phyloP scores from a whole-genome alignment of 176 grass and related monocot genomes.

The Eleusine indica region DNA sequence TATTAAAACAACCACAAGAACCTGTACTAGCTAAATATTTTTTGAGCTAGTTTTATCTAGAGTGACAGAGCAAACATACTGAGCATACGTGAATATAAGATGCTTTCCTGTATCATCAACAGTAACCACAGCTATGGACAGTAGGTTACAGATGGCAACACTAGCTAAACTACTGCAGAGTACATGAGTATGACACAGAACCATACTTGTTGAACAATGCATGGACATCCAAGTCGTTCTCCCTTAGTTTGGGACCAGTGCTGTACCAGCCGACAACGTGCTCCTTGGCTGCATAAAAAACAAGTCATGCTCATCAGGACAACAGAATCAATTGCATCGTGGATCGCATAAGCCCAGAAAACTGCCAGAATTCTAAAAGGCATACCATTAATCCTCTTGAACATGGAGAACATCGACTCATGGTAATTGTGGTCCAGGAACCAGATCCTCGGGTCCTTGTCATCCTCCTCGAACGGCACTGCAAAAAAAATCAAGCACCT shows the following conservation, averaged over 20 bases:
- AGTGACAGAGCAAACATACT: neutral
- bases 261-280: conserved; percentile 99
- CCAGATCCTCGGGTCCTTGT: conserved; percentile 96
- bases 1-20: neutral
- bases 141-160: neutral
- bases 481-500: conserved; percentile 36
- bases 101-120: neutral
- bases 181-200: conserved; percentile 8
- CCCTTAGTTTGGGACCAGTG: conserved; percentile 94
- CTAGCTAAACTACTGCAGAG: neutral
- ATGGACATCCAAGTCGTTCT: conserved; percentile 94
- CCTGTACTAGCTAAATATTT: neutral
- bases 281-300: conserved; percentile 72
- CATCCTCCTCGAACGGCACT: conserved; percentile 98
- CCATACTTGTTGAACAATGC: conserved; percentile 85
- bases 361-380: conserved; percentile 4
- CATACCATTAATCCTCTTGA: conserved; percentile 97
- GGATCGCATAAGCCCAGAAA: neutral
- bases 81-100: neutral
- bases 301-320: conserved; percentile 14
- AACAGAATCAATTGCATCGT: neutral
- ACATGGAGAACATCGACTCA: conserved; percentile 94
- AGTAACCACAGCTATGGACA: conserved; percentile 1
- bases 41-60: neutral
- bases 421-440: conserved; percentile 99